Evolutionary conservation across 1,284 basidiomycete genomes (phyloP), one percentile per base, ranked within the genome.

Genomic region (Mycena sp.): DNA sequence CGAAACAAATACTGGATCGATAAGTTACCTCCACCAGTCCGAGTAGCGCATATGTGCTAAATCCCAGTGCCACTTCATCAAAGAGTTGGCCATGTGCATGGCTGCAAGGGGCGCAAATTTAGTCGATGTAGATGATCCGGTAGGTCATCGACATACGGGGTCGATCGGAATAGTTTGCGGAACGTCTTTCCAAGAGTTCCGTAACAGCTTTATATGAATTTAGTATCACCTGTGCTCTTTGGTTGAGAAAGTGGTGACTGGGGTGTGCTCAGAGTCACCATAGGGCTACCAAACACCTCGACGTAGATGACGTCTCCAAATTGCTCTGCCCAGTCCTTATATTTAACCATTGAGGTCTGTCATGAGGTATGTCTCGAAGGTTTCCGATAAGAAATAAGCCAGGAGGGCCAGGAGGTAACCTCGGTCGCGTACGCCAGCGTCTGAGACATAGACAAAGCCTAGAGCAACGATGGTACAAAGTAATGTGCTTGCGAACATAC

Each of bases 21-120:
- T 3, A 16, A 14, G 41, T 23, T 16, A 75, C 75, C 73, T 70
- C 76, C 76, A 77, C 37, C 56, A 54, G 35, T 74, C 70, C 10
- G 67, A 61, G 53, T 77, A 73, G 29, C 64, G 67, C 72, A 76
- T 74, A 55, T 72, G 72, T 1, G 67, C 72, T 49, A 77, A 71
- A 53, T 76, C 69, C 72, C 74, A 77, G 14, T 64, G 65, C 69
- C 72, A 75, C 12, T 63, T 67, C 69, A 76, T 74, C n/a, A 75
- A 67, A 52, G 75, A 73, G 45, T 72, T 72, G 28, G 70, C 70
- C 72, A 75, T 73, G 43, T 50, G 55, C 63, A 63, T 16, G 38
- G 54, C 41, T 59, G 67, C 59, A 45, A 14, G 49, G 25, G 21
- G 32, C 14, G 14, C 32, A 35, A 35, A 7, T 14, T 35, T 14